A percentile compares a stretch with the other conserved stretches of the same genome.
Evolutionary conservation across 176 grass and related monocot genomes (phyloP).

Genomic region (Areca catechu): DNA sequence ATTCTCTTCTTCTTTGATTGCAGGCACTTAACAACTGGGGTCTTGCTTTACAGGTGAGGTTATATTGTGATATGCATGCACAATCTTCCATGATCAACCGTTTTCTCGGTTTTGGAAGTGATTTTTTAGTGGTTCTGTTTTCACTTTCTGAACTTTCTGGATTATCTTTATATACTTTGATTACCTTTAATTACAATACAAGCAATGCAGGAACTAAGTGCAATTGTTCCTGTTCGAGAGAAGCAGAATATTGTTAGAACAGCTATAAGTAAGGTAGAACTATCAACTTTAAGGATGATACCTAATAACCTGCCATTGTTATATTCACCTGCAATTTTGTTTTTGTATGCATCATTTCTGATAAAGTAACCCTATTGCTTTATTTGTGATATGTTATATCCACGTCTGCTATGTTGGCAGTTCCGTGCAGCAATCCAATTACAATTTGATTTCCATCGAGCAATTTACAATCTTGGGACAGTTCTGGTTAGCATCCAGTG

Average conservation of each 20-base stretch:
- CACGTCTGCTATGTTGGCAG: conserved; percentile 28
- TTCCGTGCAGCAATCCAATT: conserved; percentile 91
- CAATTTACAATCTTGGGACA: conserved; percentile 98
- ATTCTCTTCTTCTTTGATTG: conserved; percentile 14
- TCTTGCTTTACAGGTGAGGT: conserved; percentile 75
- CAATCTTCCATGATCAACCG: too few species aligned
- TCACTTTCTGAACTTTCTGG: too few species aligned
- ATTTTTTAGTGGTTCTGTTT: conserved; percentile 11
- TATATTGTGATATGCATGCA: too few species aligned
- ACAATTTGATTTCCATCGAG: conserved; percentile 99
- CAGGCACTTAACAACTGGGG: conserved; percentile 99
- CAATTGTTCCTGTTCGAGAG: conserved; percentile 87
- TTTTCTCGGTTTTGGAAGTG: too few species aligned
- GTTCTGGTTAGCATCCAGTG: conserved; percentile 52
- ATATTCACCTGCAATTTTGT: too few species aligned
- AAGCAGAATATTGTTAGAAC: conserved; percentile 94
- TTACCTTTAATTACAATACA: conserved; percentile 27
- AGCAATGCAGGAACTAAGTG: conserved; percentile 79
- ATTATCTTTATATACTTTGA: neutral
- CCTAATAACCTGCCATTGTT: too few species aligned
- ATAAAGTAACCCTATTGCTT: neutral
- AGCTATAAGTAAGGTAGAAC: conserved; percentile 90
- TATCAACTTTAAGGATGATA: conserved; percentile 7
- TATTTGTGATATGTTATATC: conserved; percentile 7
- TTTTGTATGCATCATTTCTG: too few species aligned